phyloP scores from a whole-genome alignment of 768 basidiomycete genomes.

The Gymnopilus junonius region DNA sequence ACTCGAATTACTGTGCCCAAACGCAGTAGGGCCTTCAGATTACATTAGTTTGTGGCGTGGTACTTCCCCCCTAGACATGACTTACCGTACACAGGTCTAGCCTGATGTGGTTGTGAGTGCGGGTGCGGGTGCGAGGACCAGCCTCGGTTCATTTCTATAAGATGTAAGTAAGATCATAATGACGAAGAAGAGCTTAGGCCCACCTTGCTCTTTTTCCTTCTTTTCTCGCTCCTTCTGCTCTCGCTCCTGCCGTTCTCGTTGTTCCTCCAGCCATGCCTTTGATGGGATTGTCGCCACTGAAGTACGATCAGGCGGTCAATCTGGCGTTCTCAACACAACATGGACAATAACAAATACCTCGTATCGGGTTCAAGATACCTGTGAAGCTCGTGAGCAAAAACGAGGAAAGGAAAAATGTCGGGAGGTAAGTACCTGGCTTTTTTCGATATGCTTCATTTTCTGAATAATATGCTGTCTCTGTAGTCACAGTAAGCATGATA shows the following conservation, averaged over 20 bases:
- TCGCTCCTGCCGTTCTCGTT: constrained; percentile 22
- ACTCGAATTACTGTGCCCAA: constrained; percentile 23
- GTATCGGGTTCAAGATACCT: constrained; percentile 9
- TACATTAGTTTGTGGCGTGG: neutral
- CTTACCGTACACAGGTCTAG: constrained; percentile 6
- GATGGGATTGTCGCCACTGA: constrained; percentile 22
- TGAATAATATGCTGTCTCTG: constrained; percentile 22
- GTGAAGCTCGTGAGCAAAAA: neutral
- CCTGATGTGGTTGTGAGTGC: neutral
- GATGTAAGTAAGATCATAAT: neutral
- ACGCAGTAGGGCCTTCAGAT: constrained; percentile 17
- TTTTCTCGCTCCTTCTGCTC: neutral
- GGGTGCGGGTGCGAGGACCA: neutral
- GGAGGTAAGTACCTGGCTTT: constrained; percentile 10
- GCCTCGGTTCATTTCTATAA: neutral
- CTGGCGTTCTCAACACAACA: neutral
- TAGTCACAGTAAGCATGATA: neutral
- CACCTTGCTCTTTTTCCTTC: constrained; percentile 4
- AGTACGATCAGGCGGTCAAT: neutral
- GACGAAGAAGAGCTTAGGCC: neutral
- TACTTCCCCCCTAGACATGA: neutral
- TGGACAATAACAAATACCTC: neutral
- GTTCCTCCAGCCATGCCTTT: constrained; percentile 29
- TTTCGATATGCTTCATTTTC: constrained; percentile 22
- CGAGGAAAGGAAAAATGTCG: neutral